These are phyloP conservation scores for Dipteronia dyeriana DNA, from an alignment of 345 rosid genomes.

Conservation along the genomic window DNA sequence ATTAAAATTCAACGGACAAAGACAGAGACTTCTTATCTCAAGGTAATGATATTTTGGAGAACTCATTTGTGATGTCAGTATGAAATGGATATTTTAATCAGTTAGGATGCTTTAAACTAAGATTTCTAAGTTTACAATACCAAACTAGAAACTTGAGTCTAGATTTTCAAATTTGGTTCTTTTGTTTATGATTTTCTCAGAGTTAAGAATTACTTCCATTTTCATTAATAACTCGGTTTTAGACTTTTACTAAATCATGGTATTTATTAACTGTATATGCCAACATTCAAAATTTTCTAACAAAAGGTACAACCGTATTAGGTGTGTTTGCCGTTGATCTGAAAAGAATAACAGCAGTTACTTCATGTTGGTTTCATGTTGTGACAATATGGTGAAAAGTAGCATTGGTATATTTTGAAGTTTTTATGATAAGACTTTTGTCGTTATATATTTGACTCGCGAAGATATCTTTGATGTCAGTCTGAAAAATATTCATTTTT, in stretches of 20 bases:
- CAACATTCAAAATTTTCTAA: not conserved
- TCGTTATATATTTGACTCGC: no score
- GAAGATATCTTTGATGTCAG: not conserved
- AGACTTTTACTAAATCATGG: not conserved
- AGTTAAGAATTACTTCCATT: not conserved
- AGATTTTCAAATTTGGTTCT: not conserved
- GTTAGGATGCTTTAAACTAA: no score
- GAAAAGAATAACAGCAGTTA: not conserved
- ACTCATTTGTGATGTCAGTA: no score
- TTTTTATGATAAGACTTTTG: not conserved
- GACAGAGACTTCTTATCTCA: no score
- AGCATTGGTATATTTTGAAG: no score
- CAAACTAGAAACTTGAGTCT: not conserved
- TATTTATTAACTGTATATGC: not conserved
- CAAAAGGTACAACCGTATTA: no score
- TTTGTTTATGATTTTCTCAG: not conserved
- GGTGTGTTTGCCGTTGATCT: not conserved
- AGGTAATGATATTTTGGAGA: no score
- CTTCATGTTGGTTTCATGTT: not conserved
- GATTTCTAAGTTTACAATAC: not conserved
- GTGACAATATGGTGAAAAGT: not conserved
- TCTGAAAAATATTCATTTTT: not conserved
- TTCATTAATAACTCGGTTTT: not conserved
- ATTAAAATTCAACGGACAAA: no score
- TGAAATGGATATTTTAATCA: no score